Evolutionary conservation across 1,284 basidiomycete genomes (phyloP).

Genomic region (Xerocomus subilludens): DNA sequence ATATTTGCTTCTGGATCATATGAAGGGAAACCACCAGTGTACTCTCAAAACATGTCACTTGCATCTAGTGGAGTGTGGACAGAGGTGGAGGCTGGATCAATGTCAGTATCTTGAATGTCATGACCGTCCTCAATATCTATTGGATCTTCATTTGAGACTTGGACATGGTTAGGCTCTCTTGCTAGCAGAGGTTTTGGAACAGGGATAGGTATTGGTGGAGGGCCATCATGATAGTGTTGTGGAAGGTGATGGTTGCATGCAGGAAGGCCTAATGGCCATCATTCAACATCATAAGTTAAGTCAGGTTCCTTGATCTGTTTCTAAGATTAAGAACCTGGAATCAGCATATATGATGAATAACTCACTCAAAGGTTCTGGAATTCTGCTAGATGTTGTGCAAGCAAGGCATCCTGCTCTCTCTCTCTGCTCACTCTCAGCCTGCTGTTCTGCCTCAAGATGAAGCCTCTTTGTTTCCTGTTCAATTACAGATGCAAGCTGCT

Average conservation of each 20-base stretch:
- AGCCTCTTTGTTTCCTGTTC: neutral
- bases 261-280: constrained; percentile 8
- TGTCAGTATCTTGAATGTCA: too few species aligned
- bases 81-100: too few species aligned
- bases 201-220: constrained; percentile 5
- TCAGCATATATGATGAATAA: too few species aligned
- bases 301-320: neutral
- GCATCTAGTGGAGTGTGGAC: neutral
- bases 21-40: constrained; percentile 1
- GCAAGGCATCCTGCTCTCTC: neutral
- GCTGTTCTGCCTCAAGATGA: neutral
- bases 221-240: constrained; percentile 2
- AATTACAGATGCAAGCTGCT: neutral
- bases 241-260: neutral
- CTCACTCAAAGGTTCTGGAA: constrained; percentile 2
- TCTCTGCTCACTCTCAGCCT: neutral
- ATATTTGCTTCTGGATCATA: constrained; percentile 12
- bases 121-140: too few species aligned
- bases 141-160: too few species aligned
- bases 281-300: neutral
- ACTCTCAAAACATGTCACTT: neutral
- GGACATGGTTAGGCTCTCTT: too few species aligned
- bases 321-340: too few species aligned
- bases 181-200: neutral
- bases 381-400: neutral